Evolutionary conservation across 2,329 filamentous ascomycete species (phyloP), one percentile per base, ranked within the genome.

Genomic region (Exserohilum turcica): DNA sequence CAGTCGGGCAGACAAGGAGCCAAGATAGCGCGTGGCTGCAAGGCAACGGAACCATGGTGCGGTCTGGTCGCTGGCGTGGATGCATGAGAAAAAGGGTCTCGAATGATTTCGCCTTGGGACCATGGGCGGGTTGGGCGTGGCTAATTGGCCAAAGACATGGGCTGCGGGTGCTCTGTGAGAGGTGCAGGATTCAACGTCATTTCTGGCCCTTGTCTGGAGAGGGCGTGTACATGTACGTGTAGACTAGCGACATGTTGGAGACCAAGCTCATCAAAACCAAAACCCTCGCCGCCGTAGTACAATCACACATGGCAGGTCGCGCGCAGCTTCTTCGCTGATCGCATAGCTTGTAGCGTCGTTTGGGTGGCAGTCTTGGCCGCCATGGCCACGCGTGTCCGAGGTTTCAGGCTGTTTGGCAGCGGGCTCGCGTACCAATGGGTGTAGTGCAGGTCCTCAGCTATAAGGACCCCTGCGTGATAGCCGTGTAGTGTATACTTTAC

Each of bases 361-460:
- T 38, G 16, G 7, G 28, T 48, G 33, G 33, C 33, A 35, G 42
- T 21, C 47, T 48, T 37, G 18, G 36, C 19, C 19, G 42, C 28
- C 47, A 45, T 37, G 18, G 36, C 19, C 19, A 40, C 27, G 39
- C 35, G 7, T 33, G 44, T 43, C 52, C 43, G 43, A 18, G 28
- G 43, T 49, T 37, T 47, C 48, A 56, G 48, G 40, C 40, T 36
- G 21, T 49, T 45, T 13, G 31, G 31, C 29, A 45, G 7, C 7
- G 21, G 4, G 21, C 21, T 24, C n/a, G n/a, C n/a, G n/a, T n/a
- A n/a, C n/a, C n/a, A n/a, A n/a, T n/a, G n/a, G n/a, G n/a, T n/a
- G 21, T 24, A 24, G 21, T 24, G 4, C 4, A 24, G 4, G 7
- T 24, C 4, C 21, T 31, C 16, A 27, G 19, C 43, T 35, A 47